phyloP scores from a whole-genome alignment of 148 eudicot genomes.

The Camellia sinensis region DNA sequence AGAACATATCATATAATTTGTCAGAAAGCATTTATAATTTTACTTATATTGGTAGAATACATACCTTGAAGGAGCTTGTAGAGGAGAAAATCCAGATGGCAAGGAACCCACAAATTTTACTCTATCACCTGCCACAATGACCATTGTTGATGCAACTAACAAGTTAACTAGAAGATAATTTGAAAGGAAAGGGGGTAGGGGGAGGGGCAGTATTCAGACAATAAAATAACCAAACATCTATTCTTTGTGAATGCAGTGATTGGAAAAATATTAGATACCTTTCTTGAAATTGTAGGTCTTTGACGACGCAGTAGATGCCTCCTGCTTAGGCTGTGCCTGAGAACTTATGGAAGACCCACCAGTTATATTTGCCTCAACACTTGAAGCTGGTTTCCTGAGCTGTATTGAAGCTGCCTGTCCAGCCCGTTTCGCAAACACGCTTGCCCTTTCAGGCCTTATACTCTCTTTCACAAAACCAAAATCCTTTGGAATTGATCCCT shows the following conservation, averaged over 20 bases:
- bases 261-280: constrained; percentile 39
- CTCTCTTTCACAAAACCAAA: constrained; percentile 57
- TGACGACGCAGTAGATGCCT: constrained; percentile 87
- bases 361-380: constrained; percentile 82
- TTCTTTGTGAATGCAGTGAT: not conserved
- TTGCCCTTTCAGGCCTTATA: constrained; percentile 56
- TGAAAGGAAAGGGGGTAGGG: not conserved
- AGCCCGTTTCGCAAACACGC: constrained; percentile 55
- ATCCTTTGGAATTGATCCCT: constrained; percentile 70
- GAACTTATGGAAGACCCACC: constrained; percentile 65
- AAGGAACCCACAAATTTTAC: constrained; percentile 69
- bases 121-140: constrained; percentile 66
- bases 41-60: not conserved
- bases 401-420: constrained; percentile 49
- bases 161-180: not conserved
- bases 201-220: not conserved
- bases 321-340: constrained; percentile 76
- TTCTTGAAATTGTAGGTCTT: constrained; percentile 68
- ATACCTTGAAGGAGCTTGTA: constrained; percentile 54
- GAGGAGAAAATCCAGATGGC: constrained; percentile 37
- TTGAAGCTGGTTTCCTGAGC: constrained; percentile 71
- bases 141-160: constrained; percentile 10
- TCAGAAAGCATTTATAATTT: not conserved
- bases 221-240: not conserved
- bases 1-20: not conserved